phyloP scores from a whole-genome alignment of 2,329 filamentous ascomycete genomes.

The Juglanconis sp. region DNA sequence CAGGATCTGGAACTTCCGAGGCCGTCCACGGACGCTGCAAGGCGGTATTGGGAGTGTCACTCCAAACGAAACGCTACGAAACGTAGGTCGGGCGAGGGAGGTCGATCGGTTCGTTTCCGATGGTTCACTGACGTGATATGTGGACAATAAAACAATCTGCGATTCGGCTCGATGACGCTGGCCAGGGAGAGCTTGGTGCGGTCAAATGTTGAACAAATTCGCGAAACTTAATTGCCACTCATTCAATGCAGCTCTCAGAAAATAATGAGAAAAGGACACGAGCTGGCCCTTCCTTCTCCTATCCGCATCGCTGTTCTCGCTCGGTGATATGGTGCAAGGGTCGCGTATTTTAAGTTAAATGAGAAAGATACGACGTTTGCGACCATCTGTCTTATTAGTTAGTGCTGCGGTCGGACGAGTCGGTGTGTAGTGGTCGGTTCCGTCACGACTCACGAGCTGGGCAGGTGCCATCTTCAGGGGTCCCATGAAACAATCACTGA shows the following conservation, averaged over 20 bases:
- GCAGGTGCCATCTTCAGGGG: slow-evolving; percentile 1
- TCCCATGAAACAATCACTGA: not conserved
- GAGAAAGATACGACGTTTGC: not conserved
- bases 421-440: slow-evolving; percentile 4
- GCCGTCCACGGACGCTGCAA: not conserved
- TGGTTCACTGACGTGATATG: too few species aligned
- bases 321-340: not conserved
- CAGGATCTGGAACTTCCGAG: not conserved
- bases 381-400: not conserved
- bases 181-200: not conserved
- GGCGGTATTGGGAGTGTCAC: not conserved
- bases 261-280: not conserved
- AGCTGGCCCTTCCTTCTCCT: not conserved
- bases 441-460: not conserved
- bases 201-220: not conserved
- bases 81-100: not conserved
- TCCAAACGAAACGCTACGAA: not conserved
- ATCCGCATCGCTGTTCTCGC: not conserved
- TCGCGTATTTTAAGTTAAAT: not conserved
- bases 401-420: not conserved
- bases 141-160: not conserved
- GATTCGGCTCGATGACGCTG: not conserved
- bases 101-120: not conserved
- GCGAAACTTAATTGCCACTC: not conserved
- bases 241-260: not conserved